Evolutionary conservation across 371 early-diverging fungal species (phyloP).

Genomic region (Gilbertella persicaria): DNA sequence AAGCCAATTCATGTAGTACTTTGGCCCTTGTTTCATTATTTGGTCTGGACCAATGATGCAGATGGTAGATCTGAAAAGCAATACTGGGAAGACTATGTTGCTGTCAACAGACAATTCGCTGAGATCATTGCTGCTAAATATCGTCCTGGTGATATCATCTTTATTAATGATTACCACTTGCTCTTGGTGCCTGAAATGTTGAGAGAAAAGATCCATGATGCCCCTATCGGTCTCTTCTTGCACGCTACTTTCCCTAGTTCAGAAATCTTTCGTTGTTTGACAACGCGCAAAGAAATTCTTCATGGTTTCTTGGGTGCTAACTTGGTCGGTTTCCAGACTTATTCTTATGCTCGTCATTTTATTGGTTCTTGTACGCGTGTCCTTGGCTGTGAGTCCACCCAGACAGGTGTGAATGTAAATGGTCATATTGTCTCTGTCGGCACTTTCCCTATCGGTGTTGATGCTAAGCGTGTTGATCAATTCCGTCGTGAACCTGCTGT

Average conservation of each 20-base stretch:
- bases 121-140: slow-evolving; percentile 74
- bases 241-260: slow-evolving; percentile 97
- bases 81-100: slow-evolving; percentile 88
- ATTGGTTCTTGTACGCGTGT: slow-evolving; percentile 89
- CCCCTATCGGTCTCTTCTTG: slow-evolving; percentile 95
- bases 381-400: slow-evolving; percentile 87
- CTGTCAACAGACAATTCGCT: slow-evolving; percentile 91
- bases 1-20: slow-evolving; percentile 52
- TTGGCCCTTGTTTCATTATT: slow-evolving; percentile 99
- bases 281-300: slow-evolving; percentile 88
- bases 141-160: slow-evolving; percentile 87
- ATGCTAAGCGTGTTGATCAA: slow-evolving; percentile 62
- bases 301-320: slow-evolving; percentile 90
- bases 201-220: slow-evolving; percentile 73
- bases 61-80: slow-evolving; percentile 65
- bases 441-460: slow-evolving; percentile 98
- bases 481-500: slow-evolving; percentile 55
- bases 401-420: slow-evolving; percentile 76
- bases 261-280: slow-evolving; percentile 92
- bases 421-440: slow-evolving; percentile 80
- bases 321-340: slow-evolving; percentile 95
- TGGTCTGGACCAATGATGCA: slow-evolving; percentile 77
- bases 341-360: slow-evolving; percentile 97
- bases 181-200: slow-evolving; percentile 90
- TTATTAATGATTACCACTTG: slow-evolving; percentile 99